A percentile compares a stretch with the other conserved stretches of the same genome.
phyloP scores from a whole-genome alignment of 306 rosid species.

The Prosopis cineraria region DNA sequence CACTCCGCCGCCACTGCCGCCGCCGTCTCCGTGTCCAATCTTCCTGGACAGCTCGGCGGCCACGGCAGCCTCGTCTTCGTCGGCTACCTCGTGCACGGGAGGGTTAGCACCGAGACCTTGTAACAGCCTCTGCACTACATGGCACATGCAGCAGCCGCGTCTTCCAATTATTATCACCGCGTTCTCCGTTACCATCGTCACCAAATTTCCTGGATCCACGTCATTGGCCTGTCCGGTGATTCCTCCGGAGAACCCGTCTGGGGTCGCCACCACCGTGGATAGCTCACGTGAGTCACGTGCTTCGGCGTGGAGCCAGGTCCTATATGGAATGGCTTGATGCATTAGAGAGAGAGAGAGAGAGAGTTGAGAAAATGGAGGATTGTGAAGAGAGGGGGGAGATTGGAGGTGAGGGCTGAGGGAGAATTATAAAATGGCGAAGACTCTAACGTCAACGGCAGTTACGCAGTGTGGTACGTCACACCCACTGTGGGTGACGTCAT shows the following conservation, averaged over 20 bases:
- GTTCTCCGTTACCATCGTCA: constrained; percentile 57
- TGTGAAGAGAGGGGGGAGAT: not conserved
- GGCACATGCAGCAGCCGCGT: constrained; percentile 90
- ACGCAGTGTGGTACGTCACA: constrained; percentile 60
- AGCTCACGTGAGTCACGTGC: constrained; percentile 36
- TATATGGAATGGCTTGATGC: constrained; percentile 85
- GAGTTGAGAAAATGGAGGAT: not conserved
- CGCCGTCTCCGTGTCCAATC: not conserved
- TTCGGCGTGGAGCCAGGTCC: constrained; percentile 26
- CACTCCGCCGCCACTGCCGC: not conserved
- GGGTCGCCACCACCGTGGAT: not conserved
- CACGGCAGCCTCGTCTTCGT: constrained; percentile 50
- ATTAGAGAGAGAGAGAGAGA: constrained; percentile 42
- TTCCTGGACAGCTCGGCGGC: constrained; percentile 36
- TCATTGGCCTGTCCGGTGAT: not conserved
- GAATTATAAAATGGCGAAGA: constrained; percentile 36
- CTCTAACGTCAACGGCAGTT: constrained; percentile 69
- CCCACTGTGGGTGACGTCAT: constrained; percentile 51
- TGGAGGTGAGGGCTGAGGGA: constrained; percentile 7
- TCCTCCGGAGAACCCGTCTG: not conserved
- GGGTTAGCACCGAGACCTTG: constrained; percentile 91
- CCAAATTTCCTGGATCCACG: constrained; percentile 26
- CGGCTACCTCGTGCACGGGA: constrained; percentile 64
- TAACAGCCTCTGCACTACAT: constrained; percentile 67
- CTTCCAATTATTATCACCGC: constrained; percentile 72